These are phyloP conservation scores for Lipomyces anomalus DNA, from an alignment of 805 yeast genomes.

Conservation along the genomic window DNA sequence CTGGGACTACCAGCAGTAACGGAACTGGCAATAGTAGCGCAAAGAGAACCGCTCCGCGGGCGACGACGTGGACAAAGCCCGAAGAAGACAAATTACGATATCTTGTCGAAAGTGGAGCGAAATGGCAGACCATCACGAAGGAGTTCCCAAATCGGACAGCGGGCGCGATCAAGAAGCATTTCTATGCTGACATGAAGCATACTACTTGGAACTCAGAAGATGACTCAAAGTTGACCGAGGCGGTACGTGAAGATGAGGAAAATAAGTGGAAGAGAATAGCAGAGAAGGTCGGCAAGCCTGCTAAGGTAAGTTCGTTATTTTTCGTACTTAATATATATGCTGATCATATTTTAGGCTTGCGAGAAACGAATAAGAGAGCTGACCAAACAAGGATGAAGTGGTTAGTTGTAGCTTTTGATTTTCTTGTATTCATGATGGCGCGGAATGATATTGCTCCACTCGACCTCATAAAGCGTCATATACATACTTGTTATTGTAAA, in stretches of 20 bases:
- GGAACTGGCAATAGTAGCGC: not conserved
- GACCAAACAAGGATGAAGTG: no score
- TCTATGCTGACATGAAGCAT: conserved; percentile 32
- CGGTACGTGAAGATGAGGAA: conserved; percentile 26
- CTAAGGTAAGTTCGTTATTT: no score
- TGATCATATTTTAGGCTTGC: conserved; percentile 16
- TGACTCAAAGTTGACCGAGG: conserved; percentile 24
- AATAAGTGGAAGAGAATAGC: conserved; percentile 27
- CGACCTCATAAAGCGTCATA: no score
- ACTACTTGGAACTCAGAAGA: conserved; percentile 28
- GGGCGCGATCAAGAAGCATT: conserved; percentile 32
- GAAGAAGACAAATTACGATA: conserved; percentile 24
- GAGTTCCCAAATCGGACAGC: conserved; percentile 31
- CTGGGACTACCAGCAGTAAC: not conserved
- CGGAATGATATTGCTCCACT: no score
- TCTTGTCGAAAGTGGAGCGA: conserved; percentile 27
- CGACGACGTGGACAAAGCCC: conserved; percentile 21
- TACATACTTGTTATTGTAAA: no score
- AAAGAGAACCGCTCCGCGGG: conserved; percentile 2
- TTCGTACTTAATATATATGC: no score
- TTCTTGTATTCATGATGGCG: no score
- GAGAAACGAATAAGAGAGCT: conserved; percentile 26
- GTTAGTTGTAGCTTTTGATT: no score
- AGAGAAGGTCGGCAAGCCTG: conserved; percentile 28
- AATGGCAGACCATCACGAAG: conserved; percentile 28